A percentile compares a stretch with the other conserved stretches of the same genome.
phyloP scores from a whole-genome alignment of 2,329 filamentous ascomycete genomes.

The Myrmaecium sp. region DNA sequence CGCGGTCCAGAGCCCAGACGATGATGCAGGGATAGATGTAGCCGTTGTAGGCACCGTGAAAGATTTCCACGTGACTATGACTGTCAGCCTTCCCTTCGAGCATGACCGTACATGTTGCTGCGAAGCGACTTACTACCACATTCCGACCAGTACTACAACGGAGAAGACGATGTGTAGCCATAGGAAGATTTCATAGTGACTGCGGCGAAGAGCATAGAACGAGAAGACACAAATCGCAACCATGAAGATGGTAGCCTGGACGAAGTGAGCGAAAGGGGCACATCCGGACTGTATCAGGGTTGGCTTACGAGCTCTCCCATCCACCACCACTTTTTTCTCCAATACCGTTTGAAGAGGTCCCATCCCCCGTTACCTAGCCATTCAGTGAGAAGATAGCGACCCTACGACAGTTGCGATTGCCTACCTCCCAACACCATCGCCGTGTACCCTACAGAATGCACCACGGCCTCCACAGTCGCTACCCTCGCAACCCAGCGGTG shows the following conservation, averaged over 20 bases:
- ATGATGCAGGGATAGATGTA: slow-evolving; percentile 32
- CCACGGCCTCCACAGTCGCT: slow-evolving; percentile 42
- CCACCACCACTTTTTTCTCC: background rate
- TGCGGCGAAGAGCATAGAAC: slow-evolving; percentile 33
- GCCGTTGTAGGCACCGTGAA: slow-evolving; percentile 30
- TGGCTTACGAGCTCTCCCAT: background rate
- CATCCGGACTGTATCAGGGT: slow-evolving; percentile 1
- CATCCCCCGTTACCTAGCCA: background rate
- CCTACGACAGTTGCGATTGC: no score
- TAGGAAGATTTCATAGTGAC: slow-evolving; percentile 28
- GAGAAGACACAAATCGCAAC: slow-evolving; percentile 29
- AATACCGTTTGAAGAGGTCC: slow-evolving; percentile 1
- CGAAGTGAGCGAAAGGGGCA: slow-evolving; percentile 8
- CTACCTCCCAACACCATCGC: slow-evolving; percentile 23
- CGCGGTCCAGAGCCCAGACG: slow-evolving; percentile 35
- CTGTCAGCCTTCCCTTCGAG: slow-evolving; percentile 2
- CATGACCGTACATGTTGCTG: slow-evolving; percentile 7
- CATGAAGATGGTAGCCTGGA: slow-evolving; percentile 23
- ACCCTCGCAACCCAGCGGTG: slow-evolving; percentile 50
- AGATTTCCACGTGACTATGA: slow-evolving; percentile 34
- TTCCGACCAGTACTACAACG: slow-evolving; percentile 29
- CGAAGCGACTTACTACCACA: slow-evolving; percentile 30
- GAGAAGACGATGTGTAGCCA: slow-evolving; percentile 24
- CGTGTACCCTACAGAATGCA: slow-evolving; percentile 46
- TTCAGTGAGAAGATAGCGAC: background rate